Base-by-base conservation (phyloP, 352 stramenopile species). In the Phytopythium sindhum region DNA sequence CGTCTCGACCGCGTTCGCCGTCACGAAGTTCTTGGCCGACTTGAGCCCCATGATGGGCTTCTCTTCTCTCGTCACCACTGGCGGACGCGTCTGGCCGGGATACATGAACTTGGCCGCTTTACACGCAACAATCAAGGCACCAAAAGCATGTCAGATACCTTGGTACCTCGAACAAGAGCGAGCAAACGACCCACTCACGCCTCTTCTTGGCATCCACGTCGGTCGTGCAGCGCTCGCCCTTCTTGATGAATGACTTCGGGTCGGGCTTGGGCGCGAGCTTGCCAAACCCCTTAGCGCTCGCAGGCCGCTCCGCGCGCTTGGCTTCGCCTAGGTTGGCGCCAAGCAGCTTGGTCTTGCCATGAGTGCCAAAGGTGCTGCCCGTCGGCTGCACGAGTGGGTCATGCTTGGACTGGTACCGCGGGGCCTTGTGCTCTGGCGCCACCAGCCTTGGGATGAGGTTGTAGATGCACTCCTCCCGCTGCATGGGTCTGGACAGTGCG, bases 21-120 rank as follows among this genome's bases (percentile, higher is more conserved):
- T 96, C 37, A 98, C 74, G 61, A 93, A 98, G 62, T 98, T 97
- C 73, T 97, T 98, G 57, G 80, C 81, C 1, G 90, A 96, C 51
- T 93, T 96, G 50, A 98, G 73, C 0, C 93, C 95, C 78, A 97
- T 91, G 51, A 98, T 90, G 2, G 95, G 92, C 60, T 91, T 95
- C 35, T 98, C 93, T 41, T 95, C 77, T 15, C 77, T 75, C 47
- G 79, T 88, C 33, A 97, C 93, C 17, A 98, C 75, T 0, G 75
- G 29, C 5, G 89, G 72, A 56, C 93, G 95, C 23, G 84, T 75
- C 5, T 73, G 44, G 12, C 84, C 82, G 1, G 70, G 56, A 55
- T 93, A 91, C 55, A 74, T 85, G 72, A 91, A 93, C 63, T 90
- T 91, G 59, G 61, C 68, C 48, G 70, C 84, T 93, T 65, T 57